Percentiles rank a stretch among this genome's conserved stretches.
Evolutionary conservation across 164 flowering plant genomes (phyloP).

Genomic region (Paratinospora sagittata): DNA sequence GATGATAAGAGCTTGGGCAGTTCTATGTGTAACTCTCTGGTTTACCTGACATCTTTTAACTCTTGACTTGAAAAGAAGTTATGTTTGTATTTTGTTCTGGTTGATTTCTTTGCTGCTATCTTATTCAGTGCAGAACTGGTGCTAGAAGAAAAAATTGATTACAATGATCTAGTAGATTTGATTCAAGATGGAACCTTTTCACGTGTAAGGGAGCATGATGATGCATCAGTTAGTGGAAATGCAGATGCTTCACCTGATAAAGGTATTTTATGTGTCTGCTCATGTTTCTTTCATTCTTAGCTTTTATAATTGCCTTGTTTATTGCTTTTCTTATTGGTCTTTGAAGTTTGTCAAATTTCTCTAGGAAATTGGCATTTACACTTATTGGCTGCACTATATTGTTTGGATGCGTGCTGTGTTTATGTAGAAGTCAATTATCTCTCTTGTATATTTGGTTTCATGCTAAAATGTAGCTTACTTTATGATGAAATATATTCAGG

Average conservation of each 20-base stretch:
- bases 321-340: background rate
- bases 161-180: conserved; percentile 77
- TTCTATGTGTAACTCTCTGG: no score
- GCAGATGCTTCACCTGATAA: conserved; percentile 15
- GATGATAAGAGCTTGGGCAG: no score
- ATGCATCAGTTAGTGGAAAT: conserved; percentile 12
- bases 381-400: background rate
- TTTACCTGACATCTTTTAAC: background rate
- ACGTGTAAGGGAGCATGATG: conserved; percentile 16
- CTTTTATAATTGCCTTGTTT: background rate
- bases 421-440: background rate
- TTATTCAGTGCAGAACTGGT: conserved; percentile 73
- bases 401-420: background rate
- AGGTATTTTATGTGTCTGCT: conserved; percentile 33
- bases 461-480: background rate
- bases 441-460: background rate
- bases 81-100: background rate
- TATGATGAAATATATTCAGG: conserved; percentile 26
- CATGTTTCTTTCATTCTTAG: no score
- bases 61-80: background rate
- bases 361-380: background rate
- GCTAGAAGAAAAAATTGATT: conserved; percentile 69
- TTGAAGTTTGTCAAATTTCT: background rate
- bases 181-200: conserved; percentile 26
- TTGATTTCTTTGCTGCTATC: conserved; percentile 3